Percentiles rank a stretch among this genome's conserved stretches.
phyloP scores from a whole-genome alignment of 345 rosid genomes.

The Populus pruinosa region DNA sequence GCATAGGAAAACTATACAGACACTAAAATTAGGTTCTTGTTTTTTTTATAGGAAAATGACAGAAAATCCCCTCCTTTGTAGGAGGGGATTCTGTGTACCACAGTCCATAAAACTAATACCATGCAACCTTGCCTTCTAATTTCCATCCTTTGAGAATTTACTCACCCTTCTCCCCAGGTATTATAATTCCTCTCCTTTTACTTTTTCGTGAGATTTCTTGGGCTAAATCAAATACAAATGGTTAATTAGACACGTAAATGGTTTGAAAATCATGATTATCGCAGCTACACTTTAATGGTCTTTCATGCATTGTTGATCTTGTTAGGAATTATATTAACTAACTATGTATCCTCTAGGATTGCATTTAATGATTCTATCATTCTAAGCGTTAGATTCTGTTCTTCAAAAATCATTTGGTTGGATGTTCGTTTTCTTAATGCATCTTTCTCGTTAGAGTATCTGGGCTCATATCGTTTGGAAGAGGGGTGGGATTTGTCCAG shows the following conservation, averaged over 20 bases:
- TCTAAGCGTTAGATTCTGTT: not conserved
- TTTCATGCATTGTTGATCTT: not conserved
- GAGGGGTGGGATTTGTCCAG: slow-evolving; percentile 26
- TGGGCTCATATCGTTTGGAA: slow-evolving; percentile 14
- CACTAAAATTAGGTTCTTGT: not conserved
- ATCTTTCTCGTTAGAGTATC: not conserved
- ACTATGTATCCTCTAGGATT: too few relatives aligned
- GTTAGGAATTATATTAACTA: not conserved
- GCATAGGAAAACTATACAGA: not conserved
- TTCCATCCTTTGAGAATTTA: slow-evolving; percentile 22
- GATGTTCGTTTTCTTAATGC: not conserved
- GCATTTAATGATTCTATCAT: not conserved
- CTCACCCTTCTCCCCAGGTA: slow-evolving; percentile 26
- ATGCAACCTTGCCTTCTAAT: slow-evolving; percentile 1
- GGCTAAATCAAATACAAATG: not conserved
- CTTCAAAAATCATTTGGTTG: not conserved
- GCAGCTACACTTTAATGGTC: not conserved
- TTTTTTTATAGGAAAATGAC: not conserved
- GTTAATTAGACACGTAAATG: not conserved
- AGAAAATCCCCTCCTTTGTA: slow-evolving; percentile 12
- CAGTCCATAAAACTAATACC: slow-evolving; percentile 3
- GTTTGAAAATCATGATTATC: not conserved
- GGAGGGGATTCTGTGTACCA: slow-evolving; percentile 14
- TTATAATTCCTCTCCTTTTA: not conserved
- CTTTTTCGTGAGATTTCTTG: not conserved